Evolutionary conservation across 2,329 filamentous ascomycete species (phyloP), one percentile per base, ranked within the genome.

Genomic region (Penicillium sp.): DNA sequence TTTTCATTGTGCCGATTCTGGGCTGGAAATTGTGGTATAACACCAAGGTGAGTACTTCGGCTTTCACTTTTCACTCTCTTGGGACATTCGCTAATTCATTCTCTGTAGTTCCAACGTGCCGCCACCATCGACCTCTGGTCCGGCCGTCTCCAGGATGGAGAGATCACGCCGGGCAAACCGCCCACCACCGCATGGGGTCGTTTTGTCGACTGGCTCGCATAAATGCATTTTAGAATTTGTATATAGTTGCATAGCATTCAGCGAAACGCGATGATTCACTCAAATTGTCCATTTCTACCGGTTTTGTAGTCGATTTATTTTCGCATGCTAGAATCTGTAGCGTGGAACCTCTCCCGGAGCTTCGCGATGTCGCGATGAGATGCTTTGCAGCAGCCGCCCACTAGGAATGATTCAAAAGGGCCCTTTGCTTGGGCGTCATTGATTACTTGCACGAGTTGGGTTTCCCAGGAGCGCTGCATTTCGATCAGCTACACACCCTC

Each of bases 331-430:
- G 33, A 9, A 49, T 35, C 25, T 18, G 23, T 23, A 23, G 20
- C 31, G 12, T 42, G 37, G 12, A 64, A 57, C 32, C 61, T 54
- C 33, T 61, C 44, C 13, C 53, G 49, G 27, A 72, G 61, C 28
- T 62, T 62, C 42, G 50, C 52, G 42, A 72, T 72, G 52, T 72
- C 62, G 8, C 56, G 56, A 23, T 72, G 68, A 3, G 65, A 70
- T 6, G 70, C 71, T 56, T 75, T 76, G 60, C 74, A 77, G 54
- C 74, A 77, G 10, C 74, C 74, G 4, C 74, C 74, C 2, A 75
- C 72, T 41, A 75, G 54, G 37, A 76, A 67, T 0, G 57, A 55
- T 8, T 49, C 47, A 44, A 66, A 66, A 24, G 48, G 55, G 3
- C 62, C 59, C 23, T 59, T 62, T 58, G 62, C 66, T 4, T 57